Evolutionary conservation across 2,329 filamentous ascomycete genomes (phyloP).

Genomic region (Paecilomyces sp.): DNA sequence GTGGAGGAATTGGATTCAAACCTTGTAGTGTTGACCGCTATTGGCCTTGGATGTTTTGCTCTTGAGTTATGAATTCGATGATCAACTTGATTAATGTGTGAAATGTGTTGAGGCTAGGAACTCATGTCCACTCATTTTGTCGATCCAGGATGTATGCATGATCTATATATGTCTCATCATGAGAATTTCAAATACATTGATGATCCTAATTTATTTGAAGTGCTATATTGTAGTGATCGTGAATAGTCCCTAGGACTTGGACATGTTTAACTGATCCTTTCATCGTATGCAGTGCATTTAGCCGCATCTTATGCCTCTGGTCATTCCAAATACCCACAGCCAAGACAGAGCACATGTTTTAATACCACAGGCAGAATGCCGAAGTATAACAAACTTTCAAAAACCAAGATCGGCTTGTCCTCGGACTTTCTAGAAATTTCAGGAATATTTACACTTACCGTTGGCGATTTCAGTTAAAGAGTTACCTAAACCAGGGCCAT

Average conservation of each 20-base stretch:
- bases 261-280: neutral
- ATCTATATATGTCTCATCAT: neutral
- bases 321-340: neutral
- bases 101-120: neutral
- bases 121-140: neutral
- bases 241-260: neutral
- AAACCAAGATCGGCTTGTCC: too few relatives aligned
- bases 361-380: neutral
- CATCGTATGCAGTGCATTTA: too few relatives aligned
- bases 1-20: conserved; percentile 48
- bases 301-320: neutral
- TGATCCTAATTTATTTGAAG: neutral
- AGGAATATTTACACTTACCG: too few relatives aligned
- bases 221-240: neutral
- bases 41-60: neutral
- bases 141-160: neutral
- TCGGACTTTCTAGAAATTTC: too few relatives aligned
- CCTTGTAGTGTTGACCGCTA: neutral
- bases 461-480: too few relatives aligned
- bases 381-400: too few relatives aligned
- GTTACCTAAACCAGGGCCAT: too few relatives aligned
- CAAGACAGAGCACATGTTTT: neutral
- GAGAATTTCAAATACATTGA: neutral
- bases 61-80: neutral
- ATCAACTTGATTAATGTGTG: neutral